Percentiles rank a stretch among this genome's conserved stretches.
Evolutionary conservation across 108 stramenopile genomes (phyloP).

Genomic region (Nitzschia inconspicua): DNA sequence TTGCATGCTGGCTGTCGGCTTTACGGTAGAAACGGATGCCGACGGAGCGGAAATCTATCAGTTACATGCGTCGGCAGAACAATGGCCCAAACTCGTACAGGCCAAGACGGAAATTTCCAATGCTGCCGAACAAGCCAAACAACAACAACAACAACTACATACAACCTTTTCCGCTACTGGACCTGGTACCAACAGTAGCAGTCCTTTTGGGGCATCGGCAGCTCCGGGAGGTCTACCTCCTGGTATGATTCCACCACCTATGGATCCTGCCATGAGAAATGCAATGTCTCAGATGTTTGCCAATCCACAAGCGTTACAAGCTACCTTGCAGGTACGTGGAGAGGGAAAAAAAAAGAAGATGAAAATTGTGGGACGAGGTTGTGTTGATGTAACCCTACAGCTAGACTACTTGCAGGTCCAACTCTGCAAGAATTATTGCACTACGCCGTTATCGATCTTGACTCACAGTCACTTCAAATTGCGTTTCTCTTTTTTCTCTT

Average conservation of each 20-base stretch:
- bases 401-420: too few relatives aligned
- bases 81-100: constrained; percentile 59
- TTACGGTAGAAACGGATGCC: constrained; percentile 35
- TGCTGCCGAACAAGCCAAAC: background rate
- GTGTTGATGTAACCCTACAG: too few relatives aligned
- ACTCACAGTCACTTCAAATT: background rate
- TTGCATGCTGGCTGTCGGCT: constrained; percentile 55
- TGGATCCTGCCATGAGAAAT: constrained; percentile 33
- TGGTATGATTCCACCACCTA: background rate
- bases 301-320: constrained; percentile 56
- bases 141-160: background rate
- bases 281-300: constrained; percentile 51
- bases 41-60: constrained; percentile 40
- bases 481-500: background rate
- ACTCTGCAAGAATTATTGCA: too few relatives aligned
- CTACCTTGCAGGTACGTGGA: constrained; percentile 60
- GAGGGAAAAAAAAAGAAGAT: background rate
- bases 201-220: background rate
- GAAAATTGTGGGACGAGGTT: too few relatives aligned
- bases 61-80: constrained; percentile 61
- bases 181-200: background rate
- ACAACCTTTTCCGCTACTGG: constrained; percentile 9
- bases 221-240: constrained; percentile 8
- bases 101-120: constrained; percentile 20
- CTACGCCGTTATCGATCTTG: background rate